Base-by-base conservation (phyloP, 192 early-diverging fungal species). In the Linnemannia exigua region DNA sequence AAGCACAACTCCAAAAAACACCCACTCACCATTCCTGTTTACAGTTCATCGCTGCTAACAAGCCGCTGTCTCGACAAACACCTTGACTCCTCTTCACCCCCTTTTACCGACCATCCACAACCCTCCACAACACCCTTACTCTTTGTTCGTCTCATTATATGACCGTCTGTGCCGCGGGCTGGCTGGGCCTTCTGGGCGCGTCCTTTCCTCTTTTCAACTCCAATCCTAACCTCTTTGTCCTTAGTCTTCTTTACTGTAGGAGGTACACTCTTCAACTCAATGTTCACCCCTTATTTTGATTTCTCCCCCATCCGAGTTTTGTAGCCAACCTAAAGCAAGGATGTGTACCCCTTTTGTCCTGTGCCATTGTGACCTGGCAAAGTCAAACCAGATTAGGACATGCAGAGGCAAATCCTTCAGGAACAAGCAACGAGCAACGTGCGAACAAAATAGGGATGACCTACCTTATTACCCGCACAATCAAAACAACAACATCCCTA, bases 331-430 rank as follows among this genome's bases (percentile, higher is more conserved):
- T 15, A 63, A 28, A 63, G 1, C n/a, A n/a, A n/a, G n/a, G n/a
- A n/a, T n/a, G n/a, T 33, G 41, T 31, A 31, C 58, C 58, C 58
- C 58, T 63, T 61, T 33, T n/a, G 15, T 63, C 41, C 41, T 63
- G 1, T 63, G 58, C 58, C 58, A 63, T 63, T 63, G 58, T 63
- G 58, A 63, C 58, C 58, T 63, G 28, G 58, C 58, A 22, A 63
- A 17, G 9, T 17, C 48, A 33, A 63, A 63, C 52, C 52, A 14
- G 22, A n/a, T 22, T 1, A 3, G n/a, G n/a, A n/a, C n/a, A n/a
- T n/a, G n/a, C n/a, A n/a, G n/a, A n/a, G n/a, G n/a, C n/a, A n/a
- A n/a, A n/a, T n/a, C 12, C 58, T 4, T 63, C 58, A 63, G 58
- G 58, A 63, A 63, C 58, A 15, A 61, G 58, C 41, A 44, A 44